These are phyloP conservation scores for Margaritispora aquatica DNA, from an alignment of 495 filamentous ascomycete species.

Conservation along the genomic window DNA sequence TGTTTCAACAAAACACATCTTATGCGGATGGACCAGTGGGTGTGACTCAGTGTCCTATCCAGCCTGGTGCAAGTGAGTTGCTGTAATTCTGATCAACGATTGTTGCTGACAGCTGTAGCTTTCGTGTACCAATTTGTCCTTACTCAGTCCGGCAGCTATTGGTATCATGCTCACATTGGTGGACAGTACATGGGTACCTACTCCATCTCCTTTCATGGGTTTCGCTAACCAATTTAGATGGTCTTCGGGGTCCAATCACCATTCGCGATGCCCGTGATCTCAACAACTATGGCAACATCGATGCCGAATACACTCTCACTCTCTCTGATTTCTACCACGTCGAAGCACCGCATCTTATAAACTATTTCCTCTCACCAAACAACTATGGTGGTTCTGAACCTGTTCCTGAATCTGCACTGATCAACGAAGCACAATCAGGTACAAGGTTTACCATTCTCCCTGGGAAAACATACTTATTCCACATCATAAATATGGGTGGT, in stretches of 20 bases:
- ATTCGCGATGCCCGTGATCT: constrained; percentile 60
- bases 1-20: constrained; percentile 63
- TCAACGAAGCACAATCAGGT: constrained; percentile 62
- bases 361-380: constrained; percentile 49
- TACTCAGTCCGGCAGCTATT: constrained; percentile 12
- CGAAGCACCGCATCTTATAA: constrained; percentile 50
- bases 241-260: constrained; percentile 65
- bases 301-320: constrained; percentile 47
- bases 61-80: constrained; percentile 49
- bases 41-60: constrained; percentile 63
- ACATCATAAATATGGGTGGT: constrained; percentile 61
- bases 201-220: neutral
- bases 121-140: constrained; percentile 8
- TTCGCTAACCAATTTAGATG: constrained; percentile 39
- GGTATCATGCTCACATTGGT: constrained; percentile 17
- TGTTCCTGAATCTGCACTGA: constrained; percentile 56
- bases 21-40: constrained; percentile 69
- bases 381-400: constrained; percentile 51
- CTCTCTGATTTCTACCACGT: constrained; percentile 64
- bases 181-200: constrained; percentile 16
- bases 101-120: neutral
- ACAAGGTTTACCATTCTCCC: constrained; percentile 50
- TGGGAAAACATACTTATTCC: constrained; percentile 72
- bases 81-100: constrained; percentile 45
- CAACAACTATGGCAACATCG: constrained; percentile 49